Percentiles rank a stretch among this genome's conserved stretches.
These are phyloP conservation scores for Aplosporella prunicola DNA, from an alignment of 2,329 filamentous ascomycete genomes.

Conservation along the genomic window DNA sequence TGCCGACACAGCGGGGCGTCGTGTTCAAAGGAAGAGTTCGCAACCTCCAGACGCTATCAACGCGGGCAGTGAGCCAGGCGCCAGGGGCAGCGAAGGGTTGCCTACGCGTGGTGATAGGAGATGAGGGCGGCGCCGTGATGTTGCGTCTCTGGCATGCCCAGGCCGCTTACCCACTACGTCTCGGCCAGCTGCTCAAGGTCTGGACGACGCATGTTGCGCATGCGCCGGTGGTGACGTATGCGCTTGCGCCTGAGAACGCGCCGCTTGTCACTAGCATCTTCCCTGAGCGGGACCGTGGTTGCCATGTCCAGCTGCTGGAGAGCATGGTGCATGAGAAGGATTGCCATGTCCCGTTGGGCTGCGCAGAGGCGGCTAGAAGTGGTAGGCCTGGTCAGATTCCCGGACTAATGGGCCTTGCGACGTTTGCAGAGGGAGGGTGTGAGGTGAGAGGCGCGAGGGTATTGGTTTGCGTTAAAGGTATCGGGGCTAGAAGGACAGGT, in stretches of 20 bases:
- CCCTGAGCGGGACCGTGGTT: constrained; percentile 45
- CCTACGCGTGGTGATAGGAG: constrained; percentile 47
- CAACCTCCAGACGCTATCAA: constrained; percentile 42
- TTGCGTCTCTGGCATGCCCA: constrained; percentile 46
- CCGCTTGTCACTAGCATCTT: constrained; percentile 48
- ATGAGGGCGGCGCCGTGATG: constrained; percentile 45
- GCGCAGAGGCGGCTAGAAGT: constrained; percentile 21
- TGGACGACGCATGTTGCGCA: constrained; percentile 49
- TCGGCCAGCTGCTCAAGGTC: constrained; percentile 47
- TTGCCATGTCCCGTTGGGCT: constrained; percentile 41
- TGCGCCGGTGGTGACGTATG: constrained; percentile 28
- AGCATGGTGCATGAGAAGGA: constrained; percentile 29
- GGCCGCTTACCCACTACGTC: constrained; percentile 32
- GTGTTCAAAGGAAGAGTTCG: constrained; percentile 47
- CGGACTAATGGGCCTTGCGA: constrained; percentile 48
- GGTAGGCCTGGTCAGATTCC: no score
- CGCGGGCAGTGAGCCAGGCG: constrained; percentile 28
- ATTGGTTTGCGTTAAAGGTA: constrained; percentile 49
- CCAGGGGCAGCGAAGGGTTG: constrained; percentile 41
- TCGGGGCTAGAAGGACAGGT: constrained; percentile 45
- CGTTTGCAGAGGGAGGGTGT: constrained; percentile 45
- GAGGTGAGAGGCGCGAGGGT: constrained; percentile 44
- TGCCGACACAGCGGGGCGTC: constrained; percentile 42
- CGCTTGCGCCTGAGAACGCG: constrained; percentile 33
- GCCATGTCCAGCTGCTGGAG: constrained; percentile 43